A percentile compares a stretch with the other conserved stretches of the same genome.
Evolutionary conservation across 2,329 filamentous ascomycete species (phyloP).

Genomic region (Aspergillus jensenii): DNA sequence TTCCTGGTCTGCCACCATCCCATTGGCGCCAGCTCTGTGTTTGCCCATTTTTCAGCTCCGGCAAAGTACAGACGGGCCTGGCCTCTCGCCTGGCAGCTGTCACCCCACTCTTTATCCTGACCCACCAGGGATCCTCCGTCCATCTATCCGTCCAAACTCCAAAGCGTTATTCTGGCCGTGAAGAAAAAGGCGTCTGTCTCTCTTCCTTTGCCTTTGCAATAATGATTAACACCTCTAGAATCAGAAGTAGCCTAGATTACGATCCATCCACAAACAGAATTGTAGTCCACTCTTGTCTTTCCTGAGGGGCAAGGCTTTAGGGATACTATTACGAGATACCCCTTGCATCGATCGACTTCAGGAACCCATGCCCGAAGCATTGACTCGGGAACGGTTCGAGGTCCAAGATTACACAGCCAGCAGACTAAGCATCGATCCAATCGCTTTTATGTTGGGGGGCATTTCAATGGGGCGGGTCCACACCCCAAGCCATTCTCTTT

Average conservation of each 20-base stretch:
- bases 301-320: background rate
- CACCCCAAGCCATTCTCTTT: constrained; percentile 1
- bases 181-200: background rate
- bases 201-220: background rate
- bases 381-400: background rate
- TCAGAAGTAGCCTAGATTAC: background rate
- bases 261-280: background rate
- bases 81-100: background rate
- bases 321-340: background rate
- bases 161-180: background rate
- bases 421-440: background rate
- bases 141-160: constrained; percentile 1
- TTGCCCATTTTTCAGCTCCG: background rate
- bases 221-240: background rate
- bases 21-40: constrained; percentile 2
- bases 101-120: constrained; percentile 1
- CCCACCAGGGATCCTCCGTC: background rate
- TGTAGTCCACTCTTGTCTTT: background rate
- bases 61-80: background rate
- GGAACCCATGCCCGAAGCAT: constrained; percentile 1
- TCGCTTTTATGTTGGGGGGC: background rate
- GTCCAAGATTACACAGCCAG: constrained; percentile 5
- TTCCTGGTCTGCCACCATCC: constrained; percentile 7
- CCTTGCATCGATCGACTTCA: constrained; percentile 6
- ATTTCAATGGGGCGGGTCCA: background rate